Evolutionary conservation across 2,329 filamentous ascomycete species (phyloP), one percentile per base, ranked within the genome.

Genomic region (Aureobasidium pullulans): DNA sequence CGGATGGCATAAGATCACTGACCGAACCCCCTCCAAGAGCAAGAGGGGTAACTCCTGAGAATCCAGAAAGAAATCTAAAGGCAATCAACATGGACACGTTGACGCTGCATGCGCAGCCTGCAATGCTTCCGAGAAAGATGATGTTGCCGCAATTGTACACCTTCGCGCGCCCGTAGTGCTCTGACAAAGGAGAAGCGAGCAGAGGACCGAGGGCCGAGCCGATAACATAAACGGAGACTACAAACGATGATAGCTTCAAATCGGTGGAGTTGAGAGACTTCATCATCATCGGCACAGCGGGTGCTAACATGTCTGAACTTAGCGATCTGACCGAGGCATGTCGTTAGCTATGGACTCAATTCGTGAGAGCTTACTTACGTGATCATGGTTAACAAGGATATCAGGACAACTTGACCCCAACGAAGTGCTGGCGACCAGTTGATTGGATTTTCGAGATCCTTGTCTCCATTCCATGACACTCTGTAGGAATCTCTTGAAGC

Each of bases 111-210:
- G 76, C 73, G 60, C 77, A 79, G 1, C 71, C 69, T 7, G 80
- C 62, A 62, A 79, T 79, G 74, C 79, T 80, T 40, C 75, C 60
- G 2, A 83, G 66, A 65, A 82, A 82, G 72, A 77, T 75, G 1
- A 79, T 37, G 60, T 79, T 82, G 1, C 75, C 75, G 0, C 65
- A 56, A 42, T 79, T 77, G 5, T 79, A 67, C 9, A 81, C 66
- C 0, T 63, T 62, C 50, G 72, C 66, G 0, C 80, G 68, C 0
- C 79, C 80, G 54, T 77, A 81, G 0, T 81, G 68, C 61, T 82
- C 80, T 0, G 79, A 79, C 5, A 79, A 60, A 0, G 76, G 77
- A 0, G 74, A 76, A 2, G 78, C 72, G 4, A 78, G 32, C 1
- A 79, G 67, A 0, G 77, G 77, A 0, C 76, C 78, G 48, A 79